Base-by-base conservation (phyloP, 805 yeast genomes). In the Ascoidea tarda region DNA sequence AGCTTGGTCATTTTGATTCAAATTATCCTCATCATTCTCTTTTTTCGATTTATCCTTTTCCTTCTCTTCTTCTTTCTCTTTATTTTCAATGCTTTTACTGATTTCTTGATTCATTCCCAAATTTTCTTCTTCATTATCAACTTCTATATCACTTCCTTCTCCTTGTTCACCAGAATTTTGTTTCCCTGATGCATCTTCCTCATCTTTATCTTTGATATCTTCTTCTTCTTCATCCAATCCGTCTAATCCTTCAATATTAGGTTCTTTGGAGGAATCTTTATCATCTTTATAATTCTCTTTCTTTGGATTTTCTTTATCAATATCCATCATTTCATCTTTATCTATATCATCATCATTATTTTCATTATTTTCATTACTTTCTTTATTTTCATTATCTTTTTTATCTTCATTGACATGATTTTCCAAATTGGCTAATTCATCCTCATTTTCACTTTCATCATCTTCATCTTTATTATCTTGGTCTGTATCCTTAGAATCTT, bases 21-120 rank as follows among this genome's bases (percentile, higher is more conserved):
- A 70, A 33, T 74, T 70, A 8, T 72, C 63, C 16, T 65, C 62
- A 46, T 69, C 68, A 21, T 21, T 21, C 32, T 72, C 64, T 16
- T 66, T 63, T 47, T 72, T 67, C 28, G 3, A 21, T 21, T 21
- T 21, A 48, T 75, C 69, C 47, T 74, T 73, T 38, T 74, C 70
- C 53, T 74, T 68, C 46, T 64, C 61, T 45, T 67, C 56, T 16
- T 62, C 60, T 48, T 60, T 57, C 12, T 59, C 59, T 5, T 68
- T 63, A 6, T 47, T 32, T n/a, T 48, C 28, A 21, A 21, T 21
- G 28, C 28, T 21, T 21, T 21, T 21, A 10, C 44, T 65, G 5
- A 75, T 78, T 57, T 72, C 67, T 5, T 90, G 90, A 46, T 80
- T 69, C 21, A 83, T 79, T 45, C 90, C 95, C 50, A 83, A 66